phyloP scores from a whole-genome alignment of 139 green algal species.

The Nannochloris sp. region DNA sequence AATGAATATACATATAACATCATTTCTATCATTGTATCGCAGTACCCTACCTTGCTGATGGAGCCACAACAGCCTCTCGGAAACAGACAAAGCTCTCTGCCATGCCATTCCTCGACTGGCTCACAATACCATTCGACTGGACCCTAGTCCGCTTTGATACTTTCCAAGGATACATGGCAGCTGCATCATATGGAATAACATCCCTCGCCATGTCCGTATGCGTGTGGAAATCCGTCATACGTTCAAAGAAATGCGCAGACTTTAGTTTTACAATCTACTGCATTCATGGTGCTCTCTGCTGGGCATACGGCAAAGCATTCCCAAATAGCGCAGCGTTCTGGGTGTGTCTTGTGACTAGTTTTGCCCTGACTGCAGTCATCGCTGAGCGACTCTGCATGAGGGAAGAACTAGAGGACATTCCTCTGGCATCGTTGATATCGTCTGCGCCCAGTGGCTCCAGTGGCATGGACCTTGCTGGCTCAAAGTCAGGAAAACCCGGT shows the following conservation, averaged over 20 bases:
- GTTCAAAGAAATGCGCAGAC: slow-evolving; percentile 93
- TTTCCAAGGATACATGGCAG: slow-evolving; percentile 47
- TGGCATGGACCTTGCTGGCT: not conserved
- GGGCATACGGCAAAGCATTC: slow-evolving; percentile 44
- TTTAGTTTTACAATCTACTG: slow-evolving; percentile 78
- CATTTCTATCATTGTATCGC: too few relatives aligned
- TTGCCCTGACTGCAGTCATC: slow-evolving; percentile 68
- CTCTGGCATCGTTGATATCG: slow-evolving; percentile 28
- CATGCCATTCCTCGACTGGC: not conserved
- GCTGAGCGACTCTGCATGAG: slow-evolving; percentile 86
- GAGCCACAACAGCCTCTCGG: too few relatives aligned
- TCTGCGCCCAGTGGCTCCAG: too few relatives aligned
- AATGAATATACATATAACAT: too few relatives aligned
- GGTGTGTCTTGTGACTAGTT: slow-evolving; percentile 27
- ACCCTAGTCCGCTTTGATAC: slow-evolving; percentile 28
- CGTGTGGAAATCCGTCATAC: slow-evolving; percentile 46
- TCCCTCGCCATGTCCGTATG: slow-evolving; percentile 32
- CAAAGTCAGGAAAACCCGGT: too few relatives aligned
- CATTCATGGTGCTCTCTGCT: slow-evolving; percentile 57
- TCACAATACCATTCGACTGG: slow-evolving; percentile 41
- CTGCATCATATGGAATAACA: slow-evolving; percentile 42
- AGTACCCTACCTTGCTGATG: too few relatives aligned
- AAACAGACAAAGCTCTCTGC: not conserved
- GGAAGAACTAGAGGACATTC: slow-evolving; percentile 85
- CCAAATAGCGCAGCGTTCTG: slow-evolving; percentile 64